Evolutionary conservation across 2,329 filamentous ascomycete genomes (phyloP), one percentile per base, ranked within the genome.

Genomic region (Cercospora citrullina): DNA sequence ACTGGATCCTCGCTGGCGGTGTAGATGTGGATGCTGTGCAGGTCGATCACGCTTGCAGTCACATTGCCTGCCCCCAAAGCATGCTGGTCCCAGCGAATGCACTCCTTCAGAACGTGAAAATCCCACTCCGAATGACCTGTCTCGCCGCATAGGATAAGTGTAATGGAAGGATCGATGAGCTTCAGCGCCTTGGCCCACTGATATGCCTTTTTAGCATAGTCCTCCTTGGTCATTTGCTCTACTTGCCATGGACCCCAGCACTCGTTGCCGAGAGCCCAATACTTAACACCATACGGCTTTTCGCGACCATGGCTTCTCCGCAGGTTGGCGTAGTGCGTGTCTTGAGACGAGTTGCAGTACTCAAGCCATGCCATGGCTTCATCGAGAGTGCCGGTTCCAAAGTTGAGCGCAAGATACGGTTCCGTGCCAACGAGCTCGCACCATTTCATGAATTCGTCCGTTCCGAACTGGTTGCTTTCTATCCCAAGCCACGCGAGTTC

Each of bases 391-490:
- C 75, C 91, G 2, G 92, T 95, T 66, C 91, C 92, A 78, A 95
- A 90, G 81, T 95, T 95, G 66, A 95, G 82, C 70, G 87, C 90
- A 48, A 95, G 84, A 77, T 93, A 95, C 4, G 92, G 92, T 81
- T 94, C 90, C 0, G 91, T 90, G 26, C 87, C 87, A 7, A 93
- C 87, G 9, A 87, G 82, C 72, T 89, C 85, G 71, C 91, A 92
- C 91, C 91, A 94, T 72, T 89, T 85, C 85, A 95, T 87, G 80
- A 95, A 95, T 81, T 95, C 92, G 78, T 95, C 91, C 0, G 92
- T 95, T 66, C 92, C 92, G 75, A 95, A 94, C 69, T 90, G 83
- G 77, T 95, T 95, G 30, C 84, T 87, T 81, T 95, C 92, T 1
- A 87, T 86, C 36, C 89, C 90, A 21, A 91, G 83, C 92, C 92